Evolutionary conservation across 352 stramenopile species (phyloP).

Genomic region (Aphanomyces astaci): DNA sequence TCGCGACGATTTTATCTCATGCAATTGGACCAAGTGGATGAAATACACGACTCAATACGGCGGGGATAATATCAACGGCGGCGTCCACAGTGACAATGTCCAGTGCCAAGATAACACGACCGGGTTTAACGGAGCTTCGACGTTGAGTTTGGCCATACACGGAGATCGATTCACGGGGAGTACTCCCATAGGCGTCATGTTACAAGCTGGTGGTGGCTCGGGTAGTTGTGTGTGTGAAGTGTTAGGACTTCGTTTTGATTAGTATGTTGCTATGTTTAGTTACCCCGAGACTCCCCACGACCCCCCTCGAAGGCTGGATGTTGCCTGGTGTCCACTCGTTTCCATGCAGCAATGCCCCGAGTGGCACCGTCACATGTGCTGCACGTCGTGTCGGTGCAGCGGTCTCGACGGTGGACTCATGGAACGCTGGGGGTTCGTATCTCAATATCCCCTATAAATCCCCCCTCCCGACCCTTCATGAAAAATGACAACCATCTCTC

Average conservation of each 20-base stretch:
- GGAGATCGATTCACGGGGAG: constrained; percentile 41
- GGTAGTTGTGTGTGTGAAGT: too few species aligned
- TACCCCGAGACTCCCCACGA: neutral
- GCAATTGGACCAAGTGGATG: constrained; percentile 40
- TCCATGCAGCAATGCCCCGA: constrained; percentile 39
- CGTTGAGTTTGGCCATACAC: constrained; percentile 42
- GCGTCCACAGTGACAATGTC: constrained; percentile 48
- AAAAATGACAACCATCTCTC: too few species aligned
- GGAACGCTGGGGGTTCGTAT: constrained; percentile 33
- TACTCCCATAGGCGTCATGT: constrained; percentile 29
- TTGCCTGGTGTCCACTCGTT: constrained; percentile 37
- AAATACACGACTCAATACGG: constrained; percentile 48
- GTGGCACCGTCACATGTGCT: constrained; percentile 29
- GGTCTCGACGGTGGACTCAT: constrained; percentile 29
- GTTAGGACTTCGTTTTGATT: too few species aligned
- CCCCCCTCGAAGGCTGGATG: constrained; percentile 40
- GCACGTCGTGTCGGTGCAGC: constrained; percentile 46
- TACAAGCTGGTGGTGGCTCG: neutral
- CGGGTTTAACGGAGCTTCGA: constrained; percentile 26
- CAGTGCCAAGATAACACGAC: constrained; percentile 30
- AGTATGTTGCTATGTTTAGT: too few species aligned
- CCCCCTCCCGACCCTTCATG: too few species aligned
- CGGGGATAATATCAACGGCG: constrained; percentile 47
- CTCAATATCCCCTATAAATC: too few species aligned
- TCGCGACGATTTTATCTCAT: constrained; percentile 44